Conservation (phyloP, 2,329 filamentous ascomycete genomes). For the Exserohilum rostratum region DNA sequence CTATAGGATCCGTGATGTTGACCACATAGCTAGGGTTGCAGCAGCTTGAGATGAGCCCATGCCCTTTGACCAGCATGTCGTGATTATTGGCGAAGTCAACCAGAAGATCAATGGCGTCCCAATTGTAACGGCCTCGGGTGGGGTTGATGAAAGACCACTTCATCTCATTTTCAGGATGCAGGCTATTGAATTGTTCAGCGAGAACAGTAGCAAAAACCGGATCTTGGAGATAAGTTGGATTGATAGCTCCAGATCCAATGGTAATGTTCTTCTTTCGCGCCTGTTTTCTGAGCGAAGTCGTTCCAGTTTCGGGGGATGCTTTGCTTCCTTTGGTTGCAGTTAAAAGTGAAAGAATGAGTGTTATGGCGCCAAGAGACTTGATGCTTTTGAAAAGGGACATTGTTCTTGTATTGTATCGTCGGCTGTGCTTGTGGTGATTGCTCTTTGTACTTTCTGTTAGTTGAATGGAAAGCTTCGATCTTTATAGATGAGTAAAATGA, state of each 20-base stretch:
- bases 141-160: slow-evolving; percentile 9
- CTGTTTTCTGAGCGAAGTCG: slow-evolving; percentile 4
- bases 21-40: slow-evolving; percentile 11
- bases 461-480: not conserved
- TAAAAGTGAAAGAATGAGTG: not conserved
- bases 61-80: slow-evolving; percentile 12
- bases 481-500: not conserved
- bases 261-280: slow-evolving; percentile 4
- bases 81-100: slow-evolving; percentile 4
- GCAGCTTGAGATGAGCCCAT: slow-evolving; percentile 15
- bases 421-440: not conserved
- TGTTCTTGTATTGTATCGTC: not conserved
- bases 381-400: not conserved
- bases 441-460: not conserved
- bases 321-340: not conserved
- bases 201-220: slow-evolving; percentile 8
- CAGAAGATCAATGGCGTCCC: slow-evolving; percentile 1
- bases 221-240: slow-evolving; percentile 9
- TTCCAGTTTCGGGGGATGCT: not conserved
- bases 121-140: slow-evolving; percentile 6
- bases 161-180: slow-evolving; percentile 14
- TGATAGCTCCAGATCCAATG: slow-evolving; percentile 7
- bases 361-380: not conserved
- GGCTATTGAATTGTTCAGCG: slow-evolving; percentile 9
- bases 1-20: slow-evolving; percentile 9